Percentiles rank a stretch among this genome's conserved stretches.
phyloP scores from a whole-genome alignment of 495 filamentous ascomycete species.

The Neurospora sublineolata region DNA sequence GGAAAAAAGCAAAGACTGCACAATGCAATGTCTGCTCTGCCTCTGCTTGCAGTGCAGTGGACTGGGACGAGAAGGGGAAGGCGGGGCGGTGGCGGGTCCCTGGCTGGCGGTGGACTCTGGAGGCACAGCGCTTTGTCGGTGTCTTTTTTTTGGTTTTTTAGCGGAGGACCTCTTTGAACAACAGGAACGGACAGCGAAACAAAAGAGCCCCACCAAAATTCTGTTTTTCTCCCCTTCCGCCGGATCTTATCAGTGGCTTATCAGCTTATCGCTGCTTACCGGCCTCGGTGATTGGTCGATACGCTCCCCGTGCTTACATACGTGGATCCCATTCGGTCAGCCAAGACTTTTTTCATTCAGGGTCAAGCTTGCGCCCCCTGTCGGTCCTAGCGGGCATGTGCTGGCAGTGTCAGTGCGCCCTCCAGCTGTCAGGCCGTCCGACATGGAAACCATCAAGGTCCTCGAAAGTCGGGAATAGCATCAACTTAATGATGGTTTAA shows the following conservation, averaged over 20 bases:
- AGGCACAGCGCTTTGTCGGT: background rate
- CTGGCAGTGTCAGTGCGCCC: background rate
- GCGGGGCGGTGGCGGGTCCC: background rate
- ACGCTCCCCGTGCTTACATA: background rate
- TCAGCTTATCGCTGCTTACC: background rate
- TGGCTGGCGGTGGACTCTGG: background rate
- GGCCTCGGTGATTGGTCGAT: background rate
- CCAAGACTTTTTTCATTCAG: background rate
- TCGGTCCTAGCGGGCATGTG: background rate
- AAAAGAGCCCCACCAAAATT: background rate
- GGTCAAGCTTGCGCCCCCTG: background rate
- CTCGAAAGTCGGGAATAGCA: background rate
- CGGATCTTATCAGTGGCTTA: slow-evolving; percentile 6
- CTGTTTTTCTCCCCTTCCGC: background rate
- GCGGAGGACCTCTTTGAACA: background rate
- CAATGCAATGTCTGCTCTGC: background rate
- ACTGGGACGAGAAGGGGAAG: background rate
- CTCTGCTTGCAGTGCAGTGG: background rate
- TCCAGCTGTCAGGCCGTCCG: background rate
- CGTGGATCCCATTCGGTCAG: background rate
- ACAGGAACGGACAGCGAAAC: background rate
- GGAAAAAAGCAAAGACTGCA: background rate
- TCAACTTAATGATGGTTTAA: no score
- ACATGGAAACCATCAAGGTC: background rate
- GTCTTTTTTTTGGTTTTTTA: background rate